Base-by-base conservation (phyloP, 352 stramenopile genomes). In the Globisporangium spiculum region DNA sequence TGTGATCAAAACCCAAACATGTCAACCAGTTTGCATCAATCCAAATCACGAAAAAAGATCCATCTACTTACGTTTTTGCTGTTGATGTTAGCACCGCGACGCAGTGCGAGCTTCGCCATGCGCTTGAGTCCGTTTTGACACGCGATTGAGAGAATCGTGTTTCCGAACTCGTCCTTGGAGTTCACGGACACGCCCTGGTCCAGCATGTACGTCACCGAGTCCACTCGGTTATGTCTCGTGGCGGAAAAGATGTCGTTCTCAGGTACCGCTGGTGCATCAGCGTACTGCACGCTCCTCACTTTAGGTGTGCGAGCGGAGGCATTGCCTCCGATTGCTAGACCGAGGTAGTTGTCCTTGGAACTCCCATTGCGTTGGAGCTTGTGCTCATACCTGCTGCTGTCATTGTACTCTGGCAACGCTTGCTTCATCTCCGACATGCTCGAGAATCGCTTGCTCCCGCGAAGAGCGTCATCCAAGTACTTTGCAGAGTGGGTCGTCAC, bases 111-210 rank as follows among this genome's bases (percentile, higher is more conserved):
- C 75, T 97, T 97, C 60, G 77, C 83, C 65, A 96, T 92, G 55
- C 89, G 84, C 74, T 97, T 97, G 69, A 96, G 86, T 55, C 92
- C 92, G 74, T 97, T 97, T 72, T 98, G 91, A 61, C 91, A 98
- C 24, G 90, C 89, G 48, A 97, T 91, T 46, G 79, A 83, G 46
- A 97, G 77, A 36, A 97, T 72, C 36, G 89, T 96, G 76, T 97
- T 97, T 30, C 90, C 91, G 54, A 91, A 82, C 20, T 67, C 58
- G 63, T 97, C 90, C 27, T 81, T 70, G 8, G 84, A 81, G 70
- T 97, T 92, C 18, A 93, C 83, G 4, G 82, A 75, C 50, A 96
- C 65, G n/a, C 91, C 88, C n/a, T 89, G 74, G 65, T 96, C 86
- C 41, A 97, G 71, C 77, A 97, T 90, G 74, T 88, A 84, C 46